Evolutionary conservation across 164 flowering plant genomes (phyloP).

Genomic region (grape (Vitis vinifera)): DNA sequence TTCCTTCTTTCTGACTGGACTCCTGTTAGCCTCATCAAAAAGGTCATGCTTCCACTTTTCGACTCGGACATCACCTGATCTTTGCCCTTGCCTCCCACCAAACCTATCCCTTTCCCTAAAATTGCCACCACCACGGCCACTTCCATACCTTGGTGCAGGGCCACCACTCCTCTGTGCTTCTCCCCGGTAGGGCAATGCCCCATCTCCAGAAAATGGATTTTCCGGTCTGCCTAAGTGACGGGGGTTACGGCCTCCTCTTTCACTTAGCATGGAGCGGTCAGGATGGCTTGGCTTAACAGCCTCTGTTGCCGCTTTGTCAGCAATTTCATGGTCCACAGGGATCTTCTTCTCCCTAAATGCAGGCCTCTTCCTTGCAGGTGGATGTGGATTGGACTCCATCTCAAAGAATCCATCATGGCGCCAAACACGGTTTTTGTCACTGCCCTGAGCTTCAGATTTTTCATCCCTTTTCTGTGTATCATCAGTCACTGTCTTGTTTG

Average conservation of each 20-base stretch:
- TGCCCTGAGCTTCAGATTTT: slow-evolving; percentile 30
- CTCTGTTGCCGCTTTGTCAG: slow-evolving; percentile 30
- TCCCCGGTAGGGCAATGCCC: slow-evolving; percentile 25
- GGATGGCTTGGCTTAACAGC: slow-evolving; percentile 24
- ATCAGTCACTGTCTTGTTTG: slow-evolving; percentile 21
- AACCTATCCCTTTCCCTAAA: slow-evolving; percentile 53
- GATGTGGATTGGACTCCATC: slow-evolving; percentile 48
- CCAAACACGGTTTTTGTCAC: slow-evolving; percentile 42
- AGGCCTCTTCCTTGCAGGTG: slow-evolving; percentile 68
- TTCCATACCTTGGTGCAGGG: slow-evolving; percentile 17
- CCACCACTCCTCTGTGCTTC: slow-evolving; percentile 31
- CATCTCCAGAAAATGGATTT: slow-evolving; percentile 35
- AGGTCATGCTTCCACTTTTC: slow-evolving; percentile 98
- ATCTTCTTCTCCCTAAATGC: slow-evolving; percentile 85
- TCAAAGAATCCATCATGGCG: slow-evolving; percentile 70
- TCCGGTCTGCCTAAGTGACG: slow-evolving; percentile 39
- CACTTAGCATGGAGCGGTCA: slow-evolving; percentile 25
- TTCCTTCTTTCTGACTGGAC: slow-evolving; percentile 72
- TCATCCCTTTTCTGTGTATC: slow-evolving; percentile 42
- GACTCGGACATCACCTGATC: slow-evolving; percentile 20
- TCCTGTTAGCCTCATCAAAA: slow-evolving; percentile 69
- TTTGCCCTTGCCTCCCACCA: slow-evolving; percentile 44
- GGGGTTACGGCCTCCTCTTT: slow-evolving; percentile 37
- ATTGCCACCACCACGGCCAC: too few species aligned
- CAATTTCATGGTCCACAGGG: slow-evolving; percentile 37